These are phyloP conservation scores for Mrakia frigida DNA, from an alignment of 768 basidiomycete genomes.

Conservation along the genomic window DNA sequence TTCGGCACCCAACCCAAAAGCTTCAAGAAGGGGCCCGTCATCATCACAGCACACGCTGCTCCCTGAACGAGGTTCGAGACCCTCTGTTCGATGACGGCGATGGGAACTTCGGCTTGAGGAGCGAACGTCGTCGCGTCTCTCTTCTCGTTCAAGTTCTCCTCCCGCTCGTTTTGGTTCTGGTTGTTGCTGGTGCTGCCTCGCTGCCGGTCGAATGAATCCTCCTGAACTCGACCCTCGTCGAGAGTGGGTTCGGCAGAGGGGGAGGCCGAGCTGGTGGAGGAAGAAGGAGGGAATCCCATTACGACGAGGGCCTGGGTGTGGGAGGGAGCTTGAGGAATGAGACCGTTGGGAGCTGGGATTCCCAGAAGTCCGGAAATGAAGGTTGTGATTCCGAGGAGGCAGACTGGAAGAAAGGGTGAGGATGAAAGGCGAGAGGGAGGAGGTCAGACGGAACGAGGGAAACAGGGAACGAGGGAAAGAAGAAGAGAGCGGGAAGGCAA, in stretches of 20 bases:
- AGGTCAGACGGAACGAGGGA: conserved; percentile 56
- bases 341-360: conserved; percentile 71
- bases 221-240: not conserved
- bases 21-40: conserved; percentile 76
- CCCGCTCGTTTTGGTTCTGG: conserved; percentile 28
- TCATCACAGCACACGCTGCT: conserved; percentile 56
- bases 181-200: not conserved
- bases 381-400: conserved; percentile 82
- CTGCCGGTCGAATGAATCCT: not conserved
- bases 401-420: conserved; percentile 46
- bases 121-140: not conserved
- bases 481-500: conserved; percentile 13
- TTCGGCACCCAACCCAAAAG: conserved; percentile 63
- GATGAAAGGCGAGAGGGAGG: not conserved
- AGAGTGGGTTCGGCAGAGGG: not conserved
- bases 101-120: conserved; percentile 40
- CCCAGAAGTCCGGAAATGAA: conserved; percentile 83
- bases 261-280: not conserved
- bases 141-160: not conserved
- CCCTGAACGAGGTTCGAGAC: conserved; percentile 86
- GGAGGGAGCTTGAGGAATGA: conserved; percentile 68
- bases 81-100: conserved; percentile 82
- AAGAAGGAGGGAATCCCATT: conserved; percentile 48
- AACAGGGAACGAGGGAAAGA: not conserved
- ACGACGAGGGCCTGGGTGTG: conserved; percentile 77